Percentiles rank a stretch among this genome's conserved stretches.
phyloP scores from a whole-genome alignment of 1,284 basidiomycete genomes.

The Ganoderma leucocontextum region DNA sequence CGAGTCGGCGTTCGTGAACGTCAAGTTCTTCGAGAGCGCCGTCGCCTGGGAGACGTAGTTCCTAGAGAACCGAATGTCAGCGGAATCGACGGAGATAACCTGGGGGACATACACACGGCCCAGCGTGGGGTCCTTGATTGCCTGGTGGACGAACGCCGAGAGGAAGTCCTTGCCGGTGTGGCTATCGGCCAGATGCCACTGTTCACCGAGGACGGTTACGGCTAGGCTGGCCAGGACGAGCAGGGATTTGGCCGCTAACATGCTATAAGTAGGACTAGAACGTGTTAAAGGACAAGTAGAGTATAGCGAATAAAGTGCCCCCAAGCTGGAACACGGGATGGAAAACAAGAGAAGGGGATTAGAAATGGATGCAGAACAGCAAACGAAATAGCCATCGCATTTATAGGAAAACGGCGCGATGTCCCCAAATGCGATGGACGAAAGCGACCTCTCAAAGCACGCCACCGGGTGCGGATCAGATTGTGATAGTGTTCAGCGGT shows the following conservation, averaged over 20 bases:
- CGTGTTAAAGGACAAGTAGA: neutral
- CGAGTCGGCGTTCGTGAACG: conserved; percentile 36
- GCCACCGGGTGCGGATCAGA: neutral
- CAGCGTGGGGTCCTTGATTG: conserved; percentile 63
- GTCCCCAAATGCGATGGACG: neutral
- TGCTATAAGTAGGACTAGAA: conserved; percentile 7
- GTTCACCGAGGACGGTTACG: conserved; percentile 30
- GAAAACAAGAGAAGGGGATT: conserved; percentile 2
- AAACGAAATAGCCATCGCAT: conserved; percentile 9
- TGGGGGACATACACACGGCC: conserved; percentile 59
- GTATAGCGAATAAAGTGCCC: conserved; percentile 15
- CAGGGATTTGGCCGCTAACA: conserved; percentile 3
- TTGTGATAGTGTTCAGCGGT: neutral
- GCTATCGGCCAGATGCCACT: conserved; percentile 47
- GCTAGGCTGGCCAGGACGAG: conserved; percentile 24
- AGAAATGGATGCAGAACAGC: neutral
- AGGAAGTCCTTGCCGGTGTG: conserved; percentile 57
- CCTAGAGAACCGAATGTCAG: conserved; percentile 30
- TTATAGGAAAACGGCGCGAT: neutral
- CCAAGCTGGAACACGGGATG: conserved; percentile 1
- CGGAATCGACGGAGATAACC: neutral
- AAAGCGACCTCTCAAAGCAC: neutral
- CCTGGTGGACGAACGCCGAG: conserved; percentile 54
- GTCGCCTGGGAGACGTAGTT: conserved; percentile 44
- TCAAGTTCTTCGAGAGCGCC: conserved; percentile 44